Evolutionary conservation across 768 basidiomycete genomes (phyloP), one percentile per base, ranked within the genome.

Genomic region (Cubamyces sp.): DNA sequence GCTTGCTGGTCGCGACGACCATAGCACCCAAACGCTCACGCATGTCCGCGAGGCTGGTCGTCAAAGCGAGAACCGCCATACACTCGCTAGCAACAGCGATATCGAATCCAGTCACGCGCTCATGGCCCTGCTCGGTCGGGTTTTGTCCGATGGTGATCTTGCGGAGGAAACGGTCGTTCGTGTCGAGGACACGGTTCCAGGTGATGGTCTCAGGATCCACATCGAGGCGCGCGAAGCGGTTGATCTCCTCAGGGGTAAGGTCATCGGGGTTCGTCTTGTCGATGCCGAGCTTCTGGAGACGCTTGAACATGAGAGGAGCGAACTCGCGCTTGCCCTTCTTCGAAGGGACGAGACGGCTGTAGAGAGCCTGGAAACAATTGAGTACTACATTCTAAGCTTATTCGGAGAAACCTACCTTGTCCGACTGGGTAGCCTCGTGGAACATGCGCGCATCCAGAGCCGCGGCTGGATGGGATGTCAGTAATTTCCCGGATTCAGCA

Each of bases 101-200:
- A 74, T 99, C 96, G 74, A 97, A 98, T 19, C 93, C 95, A 45
- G 96, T 87, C 61, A 88, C 87, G 58, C 97, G 87, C 61, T 91
- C 88, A 67, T 90, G 88, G 18, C 95, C 95, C 74, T 93, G 81
- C 75, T 99, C 96, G 6, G 96, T 96, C 8, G 88, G 68, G 59
- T 88, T 90, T 66, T 92, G 91, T n/a, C 96, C 96, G 56, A 98
- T 82, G 37, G 92, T 93, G 71, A 98, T 88, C 76, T 91, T 94
- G 60, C 96, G 91, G 66, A 99, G 80, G 84, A 96, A 98, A 57
- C 96, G 88, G 74, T 99, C 96, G 75, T 99, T 98, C 66, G 91
- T 92, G 74, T 99, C 96, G 57, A 98, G 73, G 21, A 99, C 96
- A 48, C 96, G 94, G 75, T 97, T 94, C 96, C 96, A 98, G 54